A percentile compares a stretch with the other conserved stretches of the same genome.
Conservation (phyloP, 768 basidiomycete species). For the Kwoniella pini region DNA sequence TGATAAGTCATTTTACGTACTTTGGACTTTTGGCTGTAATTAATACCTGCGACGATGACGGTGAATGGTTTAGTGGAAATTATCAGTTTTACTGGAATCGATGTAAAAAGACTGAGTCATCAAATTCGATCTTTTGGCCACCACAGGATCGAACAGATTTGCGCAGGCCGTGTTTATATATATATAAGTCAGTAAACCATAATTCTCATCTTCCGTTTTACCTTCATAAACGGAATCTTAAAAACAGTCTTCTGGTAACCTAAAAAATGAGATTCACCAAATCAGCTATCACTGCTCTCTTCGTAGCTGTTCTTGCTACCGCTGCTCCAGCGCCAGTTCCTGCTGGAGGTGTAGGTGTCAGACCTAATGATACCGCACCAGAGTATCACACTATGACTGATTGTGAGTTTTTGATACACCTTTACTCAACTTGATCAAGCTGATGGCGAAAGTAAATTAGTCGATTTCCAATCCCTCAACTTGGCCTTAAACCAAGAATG, state of each 20-base stretch:
- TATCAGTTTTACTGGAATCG: too few relatives aligned
- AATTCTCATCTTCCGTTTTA: background rate
- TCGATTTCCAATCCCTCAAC: slow-evolving; percentile 63
- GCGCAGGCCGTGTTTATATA: background rate
- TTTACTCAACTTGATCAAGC: background rate
- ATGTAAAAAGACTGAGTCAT: too few relatives aligned
- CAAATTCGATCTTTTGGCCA: background rate
- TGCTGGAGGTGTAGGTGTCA: slow-evolving; percentile 46
- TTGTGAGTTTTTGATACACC: slow-evolving; percentile 24
- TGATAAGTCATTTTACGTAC: too few relatives aligned
- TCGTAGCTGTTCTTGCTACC: slow-evolving; percentile 26
- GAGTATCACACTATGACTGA: slow-evolving; percentile 46
- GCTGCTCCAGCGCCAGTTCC: slow-evolving; percentile 48
- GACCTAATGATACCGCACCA: slow-evolving; percentile 51
- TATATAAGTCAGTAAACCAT: background rate
- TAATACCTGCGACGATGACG: too few relatives aligned
- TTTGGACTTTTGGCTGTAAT: too few relatives aligned
- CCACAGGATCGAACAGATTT: background rate
- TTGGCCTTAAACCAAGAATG: slow-evolving; percentile 67
- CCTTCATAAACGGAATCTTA: too few relatives aligned
- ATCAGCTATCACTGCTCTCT: slow-evolving; percentile 23
- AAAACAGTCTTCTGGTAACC: background rate
- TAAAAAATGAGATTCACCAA: slow-evolving; percentile 15
- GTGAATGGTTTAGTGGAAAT: too few relatives aligned
- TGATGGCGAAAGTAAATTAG: slow-evolving; percentile 5